phyloP scores from a whole-genome alignment of 345 rosid genomes.

The Linum tenue region DNA sequence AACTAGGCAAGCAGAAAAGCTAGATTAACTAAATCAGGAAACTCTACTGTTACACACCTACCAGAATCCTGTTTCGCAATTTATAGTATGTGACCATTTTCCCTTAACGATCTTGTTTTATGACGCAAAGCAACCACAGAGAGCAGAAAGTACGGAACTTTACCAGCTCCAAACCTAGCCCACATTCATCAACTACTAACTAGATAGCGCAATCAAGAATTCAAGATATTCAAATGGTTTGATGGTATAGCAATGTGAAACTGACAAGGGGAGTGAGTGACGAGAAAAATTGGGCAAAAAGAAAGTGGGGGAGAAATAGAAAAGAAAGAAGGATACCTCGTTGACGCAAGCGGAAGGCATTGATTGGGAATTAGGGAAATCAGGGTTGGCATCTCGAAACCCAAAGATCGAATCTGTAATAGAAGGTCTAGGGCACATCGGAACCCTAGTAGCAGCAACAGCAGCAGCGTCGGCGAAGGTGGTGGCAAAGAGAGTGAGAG shows the following conservation, averaged over 20 bases:
- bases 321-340: conserved; percentile 38
- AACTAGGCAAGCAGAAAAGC: conserved; percentile 2
- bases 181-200: background rate
- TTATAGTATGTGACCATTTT: too few species aligned
- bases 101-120: too few species aligned
- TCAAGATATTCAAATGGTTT: background rate
- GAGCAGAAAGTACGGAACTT: background rate
- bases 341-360: conserved; percentile 37
- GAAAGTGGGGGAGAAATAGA: background rate
- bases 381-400: conserved; percentile 38
- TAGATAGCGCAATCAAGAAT: background rate
- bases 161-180: background rate
- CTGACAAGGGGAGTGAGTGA: too few species aligned
- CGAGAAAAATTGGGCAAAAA: background rate
- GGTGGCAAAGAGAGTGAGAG: conserved; percentile 19
- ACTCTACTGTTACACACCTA: background rate
- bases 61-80: too few species aligned
- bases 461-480: background rate
- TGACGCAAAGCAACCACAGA: background rate
- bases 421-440: conserved; percentile 38
- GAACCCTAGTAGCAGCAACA: conserved; percentile 21
- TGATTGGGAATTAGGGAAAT: conserved; percentile 18
- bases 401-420: conserved; percentile 40
- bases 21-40: background rate
- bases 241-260: too few species aligned